A percentile compares a stretch with the other conserved stretches of the same genome.
These are phyloP conservation scores for Geotrichum candidum DNA, from an alignment of 1,139 yeast species.

Conservation along the genomic window DNA sequence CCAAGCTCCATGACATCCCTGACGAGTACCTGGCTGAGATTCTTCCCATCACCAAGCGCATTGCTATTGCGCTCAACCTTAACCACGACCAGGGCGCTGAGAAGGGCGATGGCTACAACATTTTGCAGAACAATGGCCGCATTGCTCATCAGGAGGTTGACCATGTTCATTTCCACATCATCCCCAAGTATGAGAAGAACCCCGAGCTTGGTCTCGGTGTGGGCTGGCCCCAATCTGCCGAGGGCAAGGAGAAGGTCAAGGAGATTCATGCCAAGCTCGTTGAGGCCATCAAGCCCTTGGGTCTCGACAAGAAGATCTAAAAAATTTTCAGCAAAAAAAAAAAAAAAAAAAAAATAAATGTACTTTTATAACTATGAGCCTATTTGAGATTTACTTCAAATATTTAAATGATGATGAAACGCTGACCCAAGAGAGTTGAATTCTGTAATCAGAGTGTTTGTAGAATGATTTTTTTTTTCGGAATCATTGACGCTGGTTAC, in stretches of 20 bases:
- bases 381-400: not conserved
- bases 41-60: conserved; percentile 78
- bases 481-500: too few species aligned
- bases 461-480: too few species aligned
- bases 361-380: not conserved
- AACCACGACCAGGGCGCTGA: conserved; percentile 47
- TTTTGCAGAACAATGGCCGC: conserved; percentile 86
- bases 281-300: conserved; percentile 24
- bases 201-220: conserved; percentile 64
- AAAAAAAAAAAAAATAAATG: too few species aligned
- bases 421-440: too few species aligned
- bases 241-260: conserved; percentile 58
- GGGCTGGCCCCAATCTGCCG: conserved; percentile 84
- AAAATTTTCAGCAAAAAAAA: not conserved
- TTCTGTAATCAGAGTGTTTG: not conserved
- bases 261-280: conserved; percentile 57
- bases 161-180: conserved; percentile 94
- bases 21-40: conserved; percentile 82
- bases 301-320: conserved; percentile 9
- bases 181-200: conserved; percentile 67
- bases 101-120: conserved; percentile 77
- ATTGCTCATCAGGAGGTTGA: conserved; percentile 93
- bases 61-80: conserved; percentile 63
- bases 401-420: not conserved
- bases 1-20: conserved; percentile 82